Base-by-base conservation (phyloP, 2,329 filamentous ascomycete species). In the Chaetothyriales sp. region DNA sequence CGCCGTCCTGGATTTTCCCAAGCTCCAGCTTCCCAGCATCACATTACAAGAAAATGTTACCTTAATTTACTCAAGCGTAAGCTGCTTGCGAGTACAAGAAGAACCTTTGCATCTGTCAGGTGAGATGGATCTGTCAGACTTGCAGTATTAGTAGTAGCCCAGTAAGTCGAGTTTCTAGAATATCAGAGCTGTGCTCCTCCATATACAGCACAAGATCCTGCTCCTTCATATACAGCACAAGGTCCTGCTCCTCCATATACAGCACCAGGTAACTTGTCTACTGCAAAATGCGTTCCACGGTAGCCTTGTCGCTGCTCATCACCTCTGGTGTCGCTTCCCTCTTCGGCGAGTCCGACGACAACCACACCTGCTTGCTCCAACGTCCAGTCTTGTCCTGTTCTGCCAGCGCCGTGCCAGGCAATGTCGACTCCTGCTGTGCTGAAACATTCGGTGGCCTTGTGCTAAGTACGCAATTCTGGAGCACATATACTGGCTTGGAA, bases 381-480 rank as follows among this genome's bases (percentile, higher is more conserved):
- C 53, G 55, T 26, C 28, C 53, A 26, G 50, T 59, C 56, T 65
- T 74, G 28, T 79, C 75, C 1, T 78, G 76, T 64, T 75, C 73
- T 1, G 57, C 64, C 18, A 61, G 64, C 1, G 74, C 73, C 5
- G 36, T 39, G 22, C 69, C 68, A 1, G 64, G 59, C 32, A 62
- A 68, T 49, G 74, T 77, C 32, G 79, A 83, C 60, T 74, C 74
- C 1, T 83, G 80, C 70, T 83, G 80, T 59, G 71, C 71, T 15
- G 80, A 83, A 67, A 83, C 80, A 0, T 82, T 69, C 57, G 80
- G 80, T 25, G 80, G 80, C 3, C 69, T 83, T 4, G 60, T 83
- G 58, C 68, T 83, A 2, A 68, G 68, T 51, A 83, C 80, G 0
- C 79, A 83, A 56, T 80, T 78, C 63, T 84, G 80, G 80, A 68